A percentile compares a stretch with the other conserved stretches of the same genome.
phyloP scores from a whole-genome alignment of 345 rosid species.

The Bretschneidera sinensis region DNA sequence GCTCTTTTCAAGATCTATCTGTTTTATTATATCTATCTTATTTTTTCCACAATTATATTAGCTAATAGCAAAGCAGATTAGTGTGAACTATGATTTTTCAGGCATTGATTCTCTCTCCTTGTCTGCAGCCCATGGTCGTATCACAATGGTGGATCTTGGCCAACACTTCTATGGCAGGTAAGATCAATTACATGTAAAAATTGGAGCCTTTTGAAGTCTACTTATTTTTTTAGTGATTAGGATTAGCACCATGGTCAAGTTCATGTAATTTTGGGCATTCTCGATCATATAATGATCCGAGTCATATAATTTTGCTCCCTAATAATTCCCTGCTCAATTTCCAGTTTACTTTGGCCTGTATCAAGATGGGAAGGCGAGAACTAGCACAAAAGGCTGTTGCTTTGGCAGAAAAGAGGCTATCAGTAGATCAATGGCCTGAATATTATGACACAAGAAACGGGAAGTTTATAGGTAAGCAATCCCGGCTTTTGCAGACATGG shows the following conservation, averaged over 20 bases:
- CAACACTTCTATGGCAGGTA: conserved; percentile 96
- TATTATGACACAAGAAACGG: conserved; percentile 79
- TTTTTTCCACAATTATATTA: no score
- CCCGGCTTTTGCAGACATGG: conserved; percentile 80
- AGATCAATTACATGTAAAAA: not conserved
- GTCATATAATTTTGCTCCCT: not conserved
- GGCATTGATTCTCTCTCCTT: conserved; percentile 7
- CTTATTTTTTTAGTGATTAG: no score
- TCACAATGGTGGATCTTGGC: conserved; percentile 99
- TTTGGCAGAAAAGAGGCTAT: conserved; percentile 68
- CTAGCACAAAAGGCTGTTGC: conserved; percentile 68
- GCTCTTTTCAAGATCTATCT: conserved; percentile 8
- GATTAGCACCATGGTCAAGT: no score
- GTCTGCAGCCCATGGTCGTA: conserved; percentile 88
- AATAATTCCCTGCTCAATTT: not conserved
- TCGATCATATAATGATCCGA: not conserved
- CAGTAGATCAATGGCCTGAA: conserved; percentile 77
- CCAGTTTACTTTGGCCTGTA: conserved; percentile 88
- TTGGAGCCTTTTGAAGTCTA: no score
- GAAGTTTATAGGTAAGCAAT: conserved; percentile 77
- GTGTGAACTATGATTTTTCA: not conserved
- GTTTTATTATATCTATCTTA: not conserved
- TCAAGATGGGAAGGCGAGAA: conserved; percentile 78
- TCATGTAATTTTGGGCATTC: no score
- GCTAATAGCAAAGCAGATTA: conserved; percentile 1